Evolutionary conservation across 2,329 filamentous ascomycete species (phyloP), one percentile per base, ranked within the genome.

Genomic region (Aspergillus alliaceus): DNA sequence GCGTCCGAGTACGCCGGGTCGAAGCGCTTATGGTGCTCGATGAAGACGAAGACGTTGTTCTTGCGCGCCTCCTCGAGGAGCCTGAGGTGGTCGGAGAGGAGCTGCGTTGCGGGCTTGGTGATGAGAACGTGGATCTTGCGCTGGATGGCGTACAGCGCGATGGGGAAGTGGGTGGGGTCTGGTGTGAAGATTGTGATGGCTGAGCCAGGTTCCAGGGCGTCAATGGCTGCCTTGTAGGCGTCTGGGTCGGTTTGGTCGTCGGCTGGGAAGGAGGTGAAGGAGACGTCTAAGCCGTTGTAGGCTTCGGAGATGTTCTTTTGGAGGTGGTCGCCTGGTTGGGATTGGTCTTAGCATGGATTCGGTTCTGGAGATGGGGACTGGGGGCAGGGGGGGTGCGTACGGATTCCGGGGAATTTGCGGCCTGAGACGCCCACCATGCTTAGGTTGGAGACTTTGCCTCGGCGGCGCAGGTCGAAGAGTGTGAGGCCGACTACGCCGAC

Each of bases 131-230:
- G 93, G 73, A 96, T 88, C 60, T 87, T 87, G 60, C 89, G 88
- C 76, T 95, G 87, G 64, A 97, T 93, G 64, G 93, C 93, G 72
- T 97, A 96, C 47, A 96, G 80, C 1, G 93, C 93, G 66, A 97
- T 96, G 48, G 91, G 90, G 76, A 88, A 96, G 76, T 97, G 93
- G 1, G 92, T 96, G 6, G 91, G 90, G 76, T 97, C 93, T 0
- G 93, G 91, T 1, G 93, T 96, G 83, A 97, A 97, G 77, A 97
- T 93, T 59, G 93, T 96, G 75, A 97, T 93, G 65, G 92, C 93
- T 64, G 92, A 91, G 66, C 93, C 92, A 6, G 88, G 85, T 42
- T 84, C 83, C 40, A 97, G 84, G 9, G 87, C 86, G 74, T 96
- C 91, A 69, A 97, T 96, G 66, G 93, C 93, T 12, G 83, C 73